Base-by-base conservation (phyloP, 495 filamentous ascomycete species). In the Daldinia bambusicola region DNA sequence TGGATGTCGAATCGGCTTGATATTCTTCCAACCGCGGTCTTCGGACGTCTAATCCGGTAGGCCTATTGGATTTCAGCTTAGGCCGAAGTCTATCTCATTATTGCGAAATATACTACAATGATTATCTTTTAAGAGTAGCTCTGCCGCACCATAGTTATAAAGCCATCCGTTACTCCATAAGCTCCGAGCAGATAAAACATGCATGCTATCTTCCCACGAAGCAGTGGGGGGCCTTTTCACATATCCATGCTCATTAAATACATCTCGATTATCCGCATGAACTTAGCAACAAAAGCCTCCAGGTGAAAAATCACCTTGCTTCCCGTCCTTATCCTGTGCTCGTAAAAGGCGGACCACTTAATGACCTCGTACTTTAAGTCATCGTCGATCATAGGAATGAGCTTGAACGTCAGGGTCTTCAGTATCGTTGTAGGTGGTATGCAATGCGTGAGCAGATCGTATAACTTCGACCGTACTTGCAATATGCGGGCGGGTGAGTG, bases 281-380 rank as follows among this genome's bases (percentile, higher is more conserved):
- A 95, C 82, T 97, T 97, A 32, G 96, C 95, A 37, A 99, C 95
- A 81, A 98, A 99, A 22, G 95, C 95, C 82, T 99, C 95, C 0
- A 99, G 86, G 72, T 99, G 95, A 79, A 99, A 99, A 52, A 99
- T 98, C 26, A 94, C 90, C 87, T 99, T 99, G 82, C 83, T 95
- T 41, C 95, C 95, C 68, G 91, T 88, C 69, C 90, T 90, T 77
- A 98, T 91, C 67, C 95, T 87, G 79, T 98, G 95, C 78, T 99
- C 96, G 75, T 95, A 99, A 72, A 98, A 98, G 0, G 95, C 95
- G 26, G 92, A 90, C 94, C 95, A 98, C 77, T 91, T 92, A 74
- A 99, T 93, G 5, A 99, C 91, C 4, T 98, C 94, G 6, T 91
- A 87, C 79, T 97, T 98, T 43, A 99, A 81, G 20, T 84, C 88